Base-by-base conservation (phyloP, 495 filamentous ascomycete species). In the Neurospora sp. region DNA sequence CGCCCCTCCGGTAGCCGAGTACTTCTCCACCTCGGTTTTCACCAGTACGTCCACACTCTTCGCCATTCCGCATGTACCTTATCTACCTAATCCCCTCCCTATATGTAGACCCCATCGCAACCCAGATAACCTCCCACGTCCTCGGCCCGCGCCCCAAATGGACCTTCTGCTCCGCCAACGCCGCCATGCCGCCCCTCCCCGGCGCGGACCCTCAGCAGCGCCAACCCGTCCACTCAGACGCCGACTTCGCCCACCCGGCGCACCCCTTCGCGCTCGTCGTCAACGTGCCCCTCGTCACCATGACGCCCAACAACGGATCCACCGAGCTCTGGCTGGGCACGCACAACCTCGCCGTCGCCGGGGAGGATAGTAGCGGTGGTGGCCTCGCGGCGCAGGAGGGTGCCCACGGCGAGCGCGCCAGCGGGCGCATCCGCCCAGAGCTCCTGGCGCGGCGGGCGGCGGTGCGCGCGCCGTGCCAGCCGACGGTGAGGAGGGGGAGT, bases 301-400 rank as follows among this genome's bases (percentile, higher is more conserved):
- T 87, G 83, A 85, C 83, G 0, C 79, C 84, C 4, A 80, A 86
- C 69, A 90, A 89, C 72, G 89, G 89, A 8, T 84, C 83, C 0
- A 90, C 89, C 0, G 89, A 90, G 75, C 62, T 90, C 14, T 90
- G 88, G 88, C 83, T 89, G 8, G 89, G 89, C 2, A 89, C 87
- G 3, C 88, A 90, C 74, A 72, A n/a, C 1, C 69, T 62, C 5
- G 76, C 74, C n/a, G 69, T 27, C 27, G 27, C 1, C 27, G 27
- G 27, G 46, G 81, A 80, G 31, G 31, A 31, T 31, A 31, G 31
- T 8, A 87, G 89, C 77, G 84, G 85, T 71, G 85, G 85, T 71
- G 85, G 85, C 8, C 72, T 73, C 38, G 82, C 83, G 2, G 87
- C 86, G 72, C 41, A 44, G 41, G 41, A 44, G 41, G 41, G 41